Conservation (phyloP, 805 yeast genomes). For the Yarrowia bubula region DNA sequence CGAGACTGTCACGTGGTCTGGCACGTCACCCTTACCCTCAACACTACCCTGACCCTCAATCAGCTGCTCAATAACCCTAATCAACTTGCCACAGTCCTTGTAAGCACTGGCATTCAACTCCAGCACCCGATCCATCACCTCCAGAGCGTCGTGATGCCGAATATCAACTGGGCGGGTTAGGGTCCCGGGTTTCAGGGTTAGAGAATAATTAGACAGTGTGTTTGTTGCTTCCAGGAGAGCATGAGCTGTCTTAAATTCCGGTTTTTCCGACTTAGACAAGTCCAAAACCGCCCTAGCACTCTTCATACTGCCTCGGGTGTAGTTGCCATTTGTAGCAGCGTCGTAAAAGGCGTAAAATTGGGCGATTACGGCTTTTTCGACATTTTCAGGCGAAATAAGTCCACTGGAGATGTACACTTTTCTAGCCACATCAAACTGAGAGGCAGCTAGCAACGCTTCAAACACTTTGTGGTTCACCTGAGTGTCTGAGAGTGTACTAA, state of each 20-base stretch:
- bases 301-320: conserved; percentile 43
- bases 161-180: conserved; percentile 37
- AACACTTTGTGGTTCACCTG: conserved; percentile 28
- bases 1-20: conserved; percentile 23
- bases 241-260: conserved; percentile 31
- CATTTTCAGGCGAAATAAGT: background rate
- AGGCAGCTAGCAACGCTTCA: conserved; percentile 32
- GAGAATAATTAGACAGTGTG: conserved; percentile 35
- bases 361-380: conserved; percentile 28
- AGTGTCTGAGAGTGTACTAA: conserved; percentile 23
- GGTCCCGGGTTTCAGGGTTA: conserved; percentile 35
- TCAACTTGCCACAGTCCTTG: conserved; percentile 34
- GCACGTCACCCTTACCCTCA: too few relatives aligned
- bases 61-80: conserved; percentile 29
- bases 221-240: conserved; percentile 35
- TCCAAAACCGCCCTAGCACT: conserved; percentile 40
- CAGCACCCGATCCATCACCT: conserved; percentile 36
- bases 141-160: conserved; percentile 33
- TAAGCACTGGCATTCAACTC: conserved; percentile 39
- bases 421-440: conserved; percentile 34
- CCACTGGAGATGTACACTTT: conserved; percentile 3
- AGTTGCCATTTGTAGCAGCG: conserved; percentile 45
- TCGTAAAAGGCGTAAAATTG: conserved; percentile 47
- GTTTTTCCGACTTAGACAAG: conserved; percentile 29
- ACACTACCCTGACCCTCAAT: conserved; percentile 26